Percentiles rank a stretch among this genome's conserved stretches.
These are phyloP conservation scores for Avena insularis DNA, from an alignment of 176 grass and related monocot species.

Conservation along the genomic window DNA sequence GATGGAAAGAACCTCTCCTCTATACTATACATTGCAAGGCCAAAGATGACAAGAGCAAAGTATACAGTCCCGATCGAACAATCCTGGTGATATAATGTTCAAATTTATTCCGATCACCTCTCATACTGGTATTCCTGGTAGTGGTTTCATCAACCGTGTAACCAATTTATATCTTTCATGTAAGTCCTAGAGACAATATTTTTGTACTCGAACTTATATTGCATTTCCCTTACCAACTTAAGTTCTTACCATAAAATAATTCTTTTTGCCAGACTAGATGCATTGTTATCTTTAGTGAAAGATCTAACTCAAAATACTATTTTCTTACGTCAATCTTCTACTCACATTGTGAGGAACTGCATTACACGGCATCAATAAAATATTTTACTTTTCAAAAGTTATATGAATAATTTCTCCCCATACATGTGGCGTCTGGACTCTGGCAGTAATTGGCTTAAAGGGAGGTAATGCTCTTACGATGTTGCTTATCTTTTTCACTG, in stretches of 20 bases:
- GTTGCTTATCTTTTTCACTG: too few relatives aligned
- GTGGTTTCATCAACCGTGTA: slow-evolving; percentile 91
- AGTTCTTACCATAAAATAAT: neutral
- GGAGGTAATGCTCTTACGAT: too few relatives aligned
- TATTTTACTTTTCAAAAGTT: too few relatives aligned
- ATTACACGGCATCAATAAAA: too few relatives aligned
- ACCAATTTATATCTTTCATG: slow-evolving; percentile 95
- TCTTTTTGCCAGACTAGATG: neutral
- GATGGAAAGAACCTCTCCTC: too few relatives aligned
- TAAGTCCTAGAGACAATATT: slow-evolving; percentile 53
- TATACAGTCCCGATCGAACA: slow-evolving; percentile 65
- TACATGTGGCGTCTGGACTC: too few relatives aligned
- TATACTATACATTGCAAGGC: too few relatives aligned
- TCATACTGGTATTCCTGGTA: slow-evolving; percentile 85
- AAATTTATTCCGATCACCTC: slow-evolving; percentile 95
- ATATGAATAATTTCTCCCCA: too few relatives aligned
- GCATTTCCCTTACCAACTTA: neutral
- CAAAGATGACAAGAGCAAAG: too few relatives aligned
- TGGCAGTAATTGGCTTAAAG: too few relatives aligned
- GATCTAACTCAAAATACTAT: slow-evolving; percentile 19
- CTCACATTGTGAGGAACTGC: too few relatives aligned
- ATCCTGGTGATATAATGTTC: slow-evolving; percentile 76
- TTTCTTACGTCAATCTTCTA: neutral
- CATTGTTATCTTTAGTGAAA: neutral
- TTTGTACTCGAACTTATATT: neutral